Conservation (phyloP, 1,139 yeast species). For the Komagataea norvegica region DNA sequence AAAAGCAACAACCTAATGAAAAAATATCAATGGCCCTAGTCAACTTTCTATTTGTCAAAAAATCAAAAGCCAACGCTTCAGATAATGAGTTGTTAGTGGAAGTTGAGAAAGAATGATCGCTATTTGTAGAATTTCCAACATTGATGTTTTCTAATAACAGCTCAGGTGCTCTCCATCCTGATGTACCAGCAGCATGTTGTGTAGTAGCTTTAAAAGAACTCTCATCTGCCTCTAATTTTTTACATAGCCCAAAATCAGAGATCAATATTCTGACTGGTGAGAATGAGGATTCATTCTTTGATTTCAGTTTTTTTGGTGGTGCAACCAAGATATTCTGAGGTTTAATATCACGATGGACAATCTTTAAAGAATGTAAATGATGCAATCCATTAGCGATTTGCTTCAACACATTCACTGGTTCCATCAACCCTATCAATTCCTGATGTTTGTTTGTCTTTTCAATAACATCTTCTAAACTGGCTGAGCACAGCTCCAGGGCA, state of each 20-base stretch:
- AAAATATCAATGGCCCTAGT: constrained; percentile 93
- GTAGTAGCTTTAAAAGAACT: constrained; percentile 91
- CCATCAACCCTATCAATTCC: constrained; percentile 35
- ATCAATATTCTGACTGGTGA: constrained; percentile 64
- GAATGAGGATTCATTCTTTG: constrained; percentile 20
- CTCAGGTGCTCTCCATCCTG: constrained; percentile 99
- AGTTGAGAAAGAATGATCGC: constrained; percentile 21
- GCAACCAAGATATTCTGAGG: constrained; percentile 95
- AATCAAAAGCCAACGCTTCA: constrained; percentile 35
- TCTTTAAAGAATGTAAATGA: constrained; percentile 83
- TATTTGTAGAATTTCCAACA: constrained; percentile 15
- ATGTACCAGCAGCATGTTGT: constrained; percentile 91
- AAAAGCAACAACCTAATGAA: constrained; percentile 91
- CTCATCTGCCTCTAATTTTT: constrained; percentile 85
- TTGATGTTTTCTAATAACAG: constrained; percentile 44
- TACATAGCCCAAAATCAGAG: constrained; percentile 94
- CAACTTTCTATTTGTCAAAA: constrained; percentile 50
- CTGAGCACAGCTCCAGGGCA: constrained; percentile 87
- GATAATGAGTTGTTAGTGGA: constrained; percentile 22
- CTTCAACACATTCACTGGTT: constrained; percentile 52
- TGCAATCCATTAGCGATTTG: constrained; percentile 85
- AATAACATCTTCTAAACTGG: constrained; percentile 81
- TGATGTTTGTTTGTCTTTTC: constrained; percentile 41
- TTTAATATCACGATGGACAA: constrained; percentile 92
- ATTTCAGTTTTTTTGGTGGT: constrained; percentile 44